phyloP scores from a whole-genome alignment of 805 yeast genomes.

The Yarrowia sp. region DNA sequence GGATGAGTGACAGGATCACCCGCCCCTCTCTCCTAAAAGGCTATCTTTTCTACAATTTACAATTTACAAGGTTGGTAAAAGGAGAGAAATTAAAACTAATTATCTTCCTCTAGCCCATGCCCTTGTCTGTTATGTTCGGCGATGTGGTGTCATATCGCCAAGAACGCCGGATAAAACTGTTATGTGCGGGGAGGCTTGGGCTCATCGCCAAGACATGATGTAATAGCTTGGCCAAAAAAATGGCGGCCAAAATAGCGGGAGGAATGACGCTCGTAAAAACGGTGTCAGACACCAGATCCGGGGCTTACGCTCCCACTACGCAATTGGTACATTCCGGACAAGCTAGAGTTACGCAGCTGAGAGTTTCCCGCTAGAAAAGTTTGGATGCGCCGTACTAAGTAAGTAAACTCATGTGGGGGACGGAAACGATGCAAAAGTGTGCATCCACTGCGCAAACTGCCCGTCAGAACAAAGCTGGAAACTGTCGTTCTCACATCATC shows the following conservation, averaged over 20 bases:
- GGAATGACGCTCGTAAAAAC: background rate
- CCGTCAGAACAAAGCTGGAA: background rate
- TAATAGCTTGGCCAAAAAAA: background rate
- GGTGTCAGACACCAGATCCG: background rate
- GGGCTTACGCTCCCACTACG: background rate
- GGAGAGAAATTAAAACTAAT: background rate
- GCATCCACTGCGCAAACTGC: background rate
- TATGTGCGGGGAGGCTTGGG: conserved; percentile 1
- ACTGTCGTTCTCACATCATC: background rate
- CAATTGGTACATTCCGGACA: background rate
- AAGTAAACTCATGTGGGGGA: background rate
- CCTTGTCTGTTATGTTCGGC: background rate
- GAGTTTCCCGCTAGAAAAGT: background rate
- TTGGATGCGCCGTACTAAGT: conserved; percentile 2
- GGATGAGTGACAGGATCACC: too few relatives aligned
- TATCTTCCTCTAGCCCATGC: background rate
- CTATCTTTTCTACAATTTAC: background rate
- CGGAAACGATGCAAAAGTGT: background rate
- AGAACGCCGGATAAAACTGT: background rate
- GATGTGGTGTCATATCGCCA: background rate
- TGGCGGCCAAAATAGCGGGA: background rate
- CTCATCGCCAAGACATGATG: background rate
- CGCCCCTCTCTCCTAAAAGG: too few relatives aligned
- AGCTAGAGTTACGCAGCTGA: conserved; percentile 1
- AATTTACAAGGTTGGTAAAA: background rate